Evolutionary conservation across 179 eudicot genomes (phyloP), one percentile per base, ranked within the genome.

Genomic region (Spergularia azorica): DNA sequence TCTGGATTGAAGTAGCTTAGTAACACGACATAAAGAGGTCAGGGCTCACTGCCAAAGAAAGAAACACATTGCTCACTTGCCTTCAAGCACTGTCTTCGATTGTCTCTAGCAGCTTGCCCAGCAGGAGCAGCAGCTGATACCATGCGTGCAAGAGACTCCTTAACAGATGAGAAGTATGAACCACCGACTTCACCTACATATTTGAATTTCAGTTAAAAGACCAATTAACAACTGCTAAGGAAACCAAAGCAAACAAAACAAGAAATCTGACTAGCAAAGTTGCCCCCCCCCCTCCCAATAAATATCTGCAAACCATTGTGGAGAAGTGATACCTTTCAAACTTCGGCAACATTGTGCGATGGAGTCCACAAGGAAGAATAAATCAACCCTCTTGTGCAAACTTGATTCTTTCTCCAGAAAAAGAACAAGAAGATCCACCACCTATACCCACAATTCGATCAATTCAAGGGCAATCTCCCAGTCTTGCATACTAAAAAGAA

Each of bases 291-390:
- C 52, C 62, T 17, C 62, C 63, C 55, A 26, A 26, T 26, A 10
- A 1, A 21, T 38, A 62, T 15, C 50, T 52, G 46, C 69, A 1
- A 46, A 9, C 59, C 66, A 58, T 10, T 41, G 20, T 60, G 58
- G 9, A 16, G 56, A 63, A 79, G 17, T 15, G 26, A 66, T 85
- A 93, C 99, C 99, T 89, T 87, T 88, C 77, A 91, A 75, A 63
- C 89, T 87, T 73, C 92, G 85, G 76, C 92, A 90, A 77, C 90
- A 80, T 82, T 93, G 99, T 13, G 94, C 87, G 81, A 95, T 89
- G 9, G 99, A 95, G 81, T 95, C 97, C 82, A 95, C 95, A 12
- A 95, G 97, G 80, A 95, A 95, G 83, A 95, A 95, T 85, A 95
- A 81, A 85, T 95, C 99, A 71, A 95, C 93, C 70, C 91, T 87